Percentiles rank a stretch among this genome's conserved stretches.
phyloP scores from a whole-genome alignment of 2,329 filamentous ascomycete species.

The Monascus ruber region DNA sequence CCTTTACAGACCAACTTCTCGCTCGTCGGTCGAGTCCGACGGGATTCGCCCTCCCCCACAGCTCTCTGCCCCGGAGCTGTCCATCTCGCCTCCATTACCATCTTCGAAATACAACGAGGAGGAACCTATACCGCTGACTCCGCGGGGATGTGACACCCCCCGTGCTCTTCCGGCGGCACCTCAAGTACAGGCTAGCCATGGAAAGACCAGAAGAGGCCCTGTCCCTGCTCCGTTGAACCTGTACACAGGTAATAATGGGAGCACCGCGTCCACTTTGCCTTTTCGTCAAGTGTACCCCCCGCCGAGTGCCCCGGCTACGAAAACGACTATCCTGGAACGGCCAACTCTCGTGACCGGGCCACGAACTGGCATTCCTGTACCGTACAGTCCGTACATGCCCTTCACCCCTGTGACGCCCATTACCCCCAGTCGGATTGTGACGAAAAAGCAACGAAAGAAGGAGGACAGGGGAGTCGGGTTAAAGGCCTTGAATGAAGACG shows the following conservation, averaged over 20 bases:
- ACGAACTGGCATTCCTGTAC: slow-evolving; percentile 37
- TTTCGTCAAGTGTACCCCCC: slow-evolving; percentile 34
- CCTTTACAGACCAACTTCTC: slow-evolving; percentile 28
- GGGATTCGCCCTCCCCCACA: slow-evolving; percentile 32
- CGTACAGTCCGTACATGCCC: slow-evolving; percentile 41
- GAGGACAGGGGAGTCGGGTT: slow-evolving; percentile 32
- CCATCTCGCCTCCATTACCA: slow-evolving; percentile 45
- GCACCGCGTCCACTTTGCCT: slow-evolving; percentile 23
- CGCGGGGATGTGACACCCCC: slow-evolving; percentile 42
- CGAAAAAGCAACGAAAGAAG: slow-evolving; percentile 31
- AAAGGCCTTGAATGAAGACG: slow-evolving; percentile 35
- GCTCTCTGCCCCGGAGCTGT: slow-evolving; percentile 40
- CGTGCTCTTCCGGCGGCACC: slow-evolving; percentile 45
- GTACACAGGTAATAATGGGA: slow-evolving; percentile 15
- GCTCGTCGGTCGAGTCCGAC: slow-evolving; percentile 26
- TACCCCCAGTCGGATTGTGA: slow-evolving; percentile 36
- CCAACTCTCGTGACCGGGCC: slow-evolving; percentile 27
- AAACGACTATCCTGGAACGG: slow-evolving; percentile 38
- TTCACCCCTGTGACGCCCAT: slow-evolving; percentile 40
- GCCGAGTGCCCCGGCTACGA: slow-evolving; percentile 36
- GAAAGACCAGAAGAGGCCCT: slow-evolving; percentile 10
- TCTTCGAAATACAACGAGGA: slow-evolving; percentile 37
- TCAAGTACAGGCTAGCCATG: slow-evolving; percentile 4
- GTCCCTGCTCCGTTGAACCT: slow-evolving; percentile 22
- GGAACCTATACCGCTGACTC: slow-evolving; percentile 46